Percentiles rank a stretch among this genome's conserved stretches.
phyloP scores from a whole-genome alignment of 2,329 filamentous ascomycete species.

The Cladophialophora chaetospira region DNA sequence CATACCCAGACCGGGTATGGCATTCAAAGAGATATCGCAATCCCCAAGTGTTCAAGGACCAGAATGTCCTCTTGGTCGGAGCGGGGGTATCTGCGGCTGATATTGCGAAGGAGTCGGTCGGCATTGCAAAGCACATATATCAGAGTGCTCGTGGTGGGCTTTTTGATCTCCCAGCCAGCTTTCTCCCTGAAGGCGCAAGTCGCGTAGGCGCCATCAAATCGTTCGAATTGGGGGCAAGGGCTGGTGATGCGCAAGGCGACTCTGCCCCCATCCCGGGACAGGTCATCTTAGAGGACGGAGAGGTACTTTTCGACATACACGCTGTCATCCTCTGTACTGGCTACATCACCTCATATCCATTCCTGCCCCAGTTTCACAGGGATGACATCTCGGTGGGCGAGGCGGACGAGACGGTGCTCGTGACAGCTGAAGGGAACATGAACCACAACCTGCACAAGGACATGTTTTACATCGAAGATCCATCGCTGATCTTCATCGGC shows the following conservation, averaged over 20 bases:
- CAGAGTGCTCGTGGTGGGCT: constrained; percentile 62
- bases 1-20: constrained; percentile 48
- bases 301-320: constrained; percentile 58
- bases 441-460: constrained; percentile 70
- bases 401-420: constrained; percentile 57
- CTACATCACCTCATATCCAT: constrained; percentile 68
- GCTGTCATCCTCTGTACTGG: constrained; percentile 67
- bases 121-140: constrained; percentile 48
- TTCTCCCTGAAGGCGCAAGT: constrained; percentile 57
- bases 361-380: constrained; percentile 56
- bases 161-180: constrained; percentile 58
- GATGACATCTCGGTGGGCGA: constrained; percentile 48
- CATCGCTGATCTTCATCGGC: constrained; percentile 64
- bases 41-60: constrained; percentile 53
- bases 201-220: constrained; percentile 56
- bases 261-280: constrained; percentile 51
- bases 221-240: constrained; percentile 43
- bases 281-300: constrained; percentile 57
- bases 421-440: constrained; percentile 62
- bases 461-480: constrained; percentile 70
- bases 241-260: not conserved
- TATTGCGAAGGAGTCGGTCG: constrained; percentile 56
- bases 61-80: constrained; percentile 60
- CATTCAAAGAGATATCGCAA: constrained; percentile 57
- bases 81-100: constrained; percentile 59